Evolutionary conservation across 2,329 filamentous ascomycete genomes (phyloP).

Genomic region (Harringtonia aguacate): DNA sequence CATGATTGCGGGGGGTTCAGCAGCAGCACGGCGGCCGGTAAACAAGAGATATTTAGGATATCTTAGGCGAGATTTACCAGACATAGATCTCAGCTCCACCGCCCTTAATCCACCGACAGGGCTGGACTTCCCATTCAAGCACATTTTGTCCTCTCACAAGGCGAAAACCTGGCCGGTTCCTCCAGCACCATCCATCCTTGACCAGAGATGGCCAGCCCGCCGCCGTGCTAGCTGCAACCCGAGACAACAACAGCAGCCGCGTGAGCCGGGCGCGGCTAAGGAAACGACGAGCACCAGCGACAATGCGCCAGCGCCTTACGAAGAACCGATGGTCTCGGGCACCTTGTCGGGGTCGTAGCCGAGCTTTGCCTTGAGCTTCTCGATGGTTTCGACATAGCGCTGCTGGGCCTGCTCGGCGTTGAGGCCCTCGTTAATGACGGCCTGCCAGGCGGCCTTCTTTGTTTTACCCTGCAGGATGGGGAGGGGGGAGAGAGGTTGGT

Average conservation of each 20-base stretch:
- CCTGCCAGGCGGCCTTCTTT: conserved; percentile 71
- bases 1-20: background rate
- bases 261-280: too few species aligned
- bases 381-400: conserved; percentile 63
- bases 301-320: background rate
- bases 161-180: too few species aligned
- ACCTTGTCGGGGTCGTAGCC: conserved; percentile 56
- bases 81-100: background rate
- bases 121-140: too few species aligned
- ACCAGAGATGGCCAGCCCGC: too few species aligned
- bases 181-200: too few species aligned
- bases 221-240: too few species aligned
- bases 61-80: too few species aligned
- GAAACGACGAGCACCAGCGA: too few species aligned
- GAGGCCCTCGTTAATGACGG: conserved; percentile 52
- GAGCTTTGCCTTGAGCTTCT: conserved; percentile 59
- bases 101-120: too few species aligned
- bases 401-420: conserved; percentile 59
- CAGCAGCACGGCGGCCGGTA: too few species aligned
- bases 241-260: too few species aligned
- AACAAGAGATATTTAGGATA: background rate
- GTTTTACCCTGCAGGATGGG: conserved; percentile 52
- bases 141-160: too few species aligned
- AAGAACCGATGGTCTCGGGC: conserved; percentile 42
- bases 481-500: conserved; percentile 3